These are phyloP conservation scores for Drechslera avenae DNA, from an alignment of 2,329 filamentous ascomycete genomes.

Conservation along the genomic window DNA sequence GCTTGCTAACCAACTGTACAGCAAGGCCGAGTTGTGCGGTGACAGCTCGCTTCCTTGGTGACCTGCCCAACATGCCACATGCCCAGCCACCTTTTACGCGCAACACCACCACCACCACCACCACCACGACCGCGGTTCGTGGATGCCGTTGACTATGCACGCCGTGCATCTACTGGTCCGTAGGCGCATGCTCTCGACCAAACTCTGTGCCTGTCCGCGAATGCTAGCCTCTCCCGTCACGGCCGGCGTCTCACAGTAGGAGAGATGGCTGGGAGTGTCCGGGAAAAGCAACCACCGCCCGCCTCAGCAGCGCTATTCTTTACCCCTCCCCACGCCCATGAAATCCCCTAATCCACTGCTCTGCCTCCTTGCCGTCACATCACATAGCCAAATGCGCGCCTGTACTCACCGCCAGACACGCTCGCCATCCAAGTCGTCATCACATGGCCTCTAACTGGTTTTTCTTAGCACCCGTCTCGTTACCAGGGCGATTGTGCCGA, in stretches of 20 bases:
- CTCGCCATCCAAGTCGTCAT: conserved; percentile 3
- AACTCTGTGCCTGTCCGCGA: conserved; percentile 3
- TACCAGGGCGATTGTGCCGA: conserved; percentile 23
- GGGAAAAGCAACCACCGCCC: conserved; percentile 9
- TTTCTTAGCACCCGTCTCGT: conserved; percentile 16
- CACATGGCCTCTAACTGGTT: conserved; percentile 3
- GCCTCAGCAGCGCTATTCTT: conserved; percentile 11
- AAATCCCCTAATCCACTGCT: not conserved
- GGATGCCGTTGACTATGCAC: conserved; percentile 15
- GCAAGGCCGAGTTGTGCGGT: no score
- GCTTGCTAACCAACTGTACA: no score
- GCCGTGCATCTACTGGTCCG: conserved; percentile 2
- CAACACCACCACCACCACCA: conserved; percentile 5
- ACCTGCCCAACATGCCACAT: not conserved
- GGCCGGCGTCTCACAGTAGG: not conserved
- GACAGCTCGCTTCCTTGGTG: conserved; percentile 5
- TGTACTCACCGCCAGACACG: conserved; percentile 10
- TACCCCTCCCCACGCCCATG: conserved; percentile 1
- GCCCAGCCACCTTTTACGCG: conserved; percentile 7
- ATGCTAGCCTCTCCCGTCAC: conserved; percentile 10
- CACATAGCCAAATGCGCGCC: no score
- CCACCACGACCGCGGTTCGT: conserved; percentile 14
- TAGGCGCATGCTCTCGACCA: conserved; percentile 5
- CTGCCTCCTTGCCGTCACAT: no score
- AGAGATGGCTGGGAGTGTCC: conserved; percentile 8